These are phyloP conservation scores for Wickerhamomyces ciferrii DNA, from an alignment of 805 yeast species.

Conservation along the genomic window DNA sequence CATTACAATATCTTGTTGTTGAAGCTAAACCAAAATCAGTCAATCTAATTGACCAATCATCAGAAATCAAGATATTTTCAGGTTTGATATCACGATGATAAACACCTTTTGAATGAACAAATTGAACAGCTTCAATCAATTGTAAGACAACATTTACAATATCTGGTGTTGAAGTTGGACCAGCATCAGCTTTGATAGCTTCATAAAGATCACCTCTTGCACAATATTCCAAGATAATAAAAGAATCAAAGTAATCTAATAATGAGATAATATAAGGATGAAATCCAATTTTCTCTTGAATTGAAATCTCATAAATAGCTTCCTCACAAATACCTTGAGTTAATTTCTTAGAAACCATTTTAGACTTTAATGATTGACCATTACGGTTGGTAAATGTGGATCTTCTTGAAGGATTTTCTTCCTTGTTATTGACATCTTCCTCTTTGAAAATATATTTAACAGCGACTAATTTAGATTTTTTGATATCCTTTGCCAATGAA, in stretches of 20 bases:
- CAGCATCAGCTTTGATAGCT: conserved; percentile 56
- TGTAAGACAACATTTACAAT: conserved; percentile 54
- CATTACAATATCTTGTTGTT: conserved; percentile 43
- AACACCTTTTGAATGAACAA: conserved; percentile 64
- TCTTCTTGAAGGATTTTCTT: conserved; percentile 24
- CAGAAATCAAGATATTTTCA: conserved; percentile 60
- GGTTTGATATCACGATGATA: conserved; percentile 84
- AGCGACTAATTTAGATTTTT: conserved; percentile 58
- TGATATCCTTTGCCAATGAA: conserved; percentile 71
- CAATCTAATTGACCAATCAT: conserved; percentile 51
- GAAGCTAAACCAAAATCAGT: conserved; percentile 79
- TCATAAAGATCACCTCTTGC: conserved; percentile 85
- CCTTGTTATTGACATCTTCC: conserved; percentile 28
- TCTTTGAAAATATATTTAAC: conserved; percentile 75
- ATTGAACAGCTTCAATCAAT: conserved; percentile 68
- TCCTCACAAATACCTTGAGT: conserved; percentile 35
- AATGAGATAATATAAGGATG: conserved; percentile 57
- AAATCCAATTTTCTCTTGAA: conserved; percentile 55
- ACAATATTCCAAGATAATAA: conserved; percentile 75
- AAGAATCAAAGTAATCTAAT: conserved; percentile 60
- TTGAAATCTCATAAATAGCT: conserved; percentile 63
- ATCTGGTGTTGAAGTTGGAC: conserved; percentile 46
- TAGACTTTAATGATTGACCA: conserved; percentile 10
- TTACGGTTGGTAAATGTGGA: conserved; percentile 16
- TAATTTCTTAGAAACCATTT: neutral